phyloP scores from a whole-genome alignment of 1,284 basidiomycete genomes.

The Cutaneotrichosporon curvatum region DNA sequence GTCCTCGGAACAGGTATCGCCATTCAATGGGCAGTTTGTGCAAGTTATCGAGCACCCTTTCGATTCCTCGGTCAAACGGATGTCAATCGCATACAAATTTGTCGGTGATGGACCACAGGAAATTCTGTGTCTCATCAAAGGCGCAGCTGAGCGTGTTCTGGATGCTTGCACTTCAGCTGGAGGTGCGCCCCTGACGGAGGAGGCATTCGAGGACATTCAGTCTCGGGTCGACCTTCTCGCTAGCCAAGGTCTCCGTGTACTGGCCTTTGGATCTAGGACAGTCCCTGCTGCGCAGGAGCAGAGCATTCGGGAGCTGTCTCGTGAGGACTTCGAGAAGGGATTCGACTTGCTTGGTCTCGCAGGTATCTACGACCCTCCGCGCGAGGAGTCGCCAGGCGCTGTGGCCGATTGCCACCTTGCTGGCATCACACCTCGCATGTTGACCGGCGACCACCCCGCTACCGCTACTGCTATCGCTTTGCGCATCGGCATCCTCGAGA shows the following conservation, averaged over 20 bases:
- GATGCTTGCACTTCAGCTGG: slow-evolving; percentile 50
- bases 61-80: slow-evolving; percentile 59
- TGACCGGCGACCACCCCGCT: slow-evolving; percentile 51
- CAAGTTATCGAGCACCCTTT: slow-evolving; percentile 53
- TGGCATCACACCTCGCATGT: slow-evolving; percentile 62
- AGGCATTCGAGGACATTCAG: slow-evolving; percentile 47
- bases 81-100: slow-evolving; percentile 51
- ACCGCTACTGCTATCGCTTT: slow-evolving; percentile 51
- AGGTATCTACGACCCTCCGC: slow-evolving; percentile 64
- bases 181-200: slow-evolving; percentile 23
- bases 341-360: slow-evolving; percentile 59
- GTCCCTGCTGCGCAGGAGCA: slow-evolving; percentile 43
- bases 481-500: slow-evolving; percentile 52
- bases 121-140: slow-evolving; percentile 51
- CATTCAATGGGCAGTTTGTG: slow-evolving; percentile 36
- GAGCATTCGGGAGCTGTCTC: slow-evolving; percentile 33
- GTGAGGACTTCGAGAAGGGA: slow-evolving; percentile 55
- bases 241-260: slow-evolving; percentile 53
- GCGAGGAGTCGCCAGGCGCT: slow-evolving; percentile 58
- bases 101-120: not conserved
- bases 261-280: slow-evolving; percentile 47
- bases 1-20: not conserved
- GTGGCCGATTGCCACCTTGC: slow-evolving; percentile 59
- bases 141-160: slow-evolving; percentile 59
- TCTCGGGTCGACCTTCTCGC: slow-evolving; percentile 53